phyloP scores from a whole-genome alignment of 805 yeast species.

The Phaffomyces antillensis region DNA sequence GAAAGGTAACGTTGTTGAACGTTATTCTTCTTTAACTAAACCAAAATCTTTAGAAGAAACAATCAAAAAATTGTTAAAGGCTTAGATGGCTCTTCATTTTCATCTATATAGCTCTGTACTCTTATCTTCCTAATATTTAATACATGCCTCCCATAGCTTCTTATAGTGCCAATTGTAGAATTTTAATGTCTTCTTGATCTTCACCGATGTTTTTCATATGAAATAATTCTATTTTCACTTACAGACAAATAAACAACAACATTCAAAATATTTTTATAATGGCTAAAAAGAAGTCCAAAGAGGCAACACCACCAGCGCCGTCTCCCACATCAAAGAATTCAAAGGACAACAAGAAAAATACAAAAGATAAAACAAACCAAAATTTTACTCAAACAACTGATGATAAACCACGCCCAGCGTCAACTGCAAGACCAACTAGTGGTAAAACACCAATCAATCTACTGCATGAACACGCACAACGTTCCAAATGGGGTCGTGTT shows the following conservation, averaged over 20 bases:
- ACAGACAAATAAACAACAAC: neutral
- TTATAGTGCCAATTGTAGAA: too few relatives aligned
- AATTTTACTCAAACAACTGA: neutral
- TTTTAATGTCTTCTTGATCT: too few relatives aligned
- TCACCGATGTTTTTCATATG: neutral
- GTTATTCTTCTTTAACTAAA: constrained; percentile 61
- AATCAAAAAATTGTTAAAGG: constrained; percentile 49
- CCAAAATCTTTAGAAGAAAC: constrained; percentile 55
- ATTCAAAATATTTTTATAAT: neutral
- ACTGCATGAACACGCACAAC: constrained; percentile 81
- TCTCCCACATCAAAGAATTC: neutral
- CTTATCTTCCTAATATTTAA: neutral
- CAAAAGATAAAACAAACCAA: neutral
- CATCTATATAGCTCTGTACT: neutral
- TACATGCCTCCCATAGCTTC: neutral
- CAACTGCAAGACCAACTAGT: constrained; percentile 20
- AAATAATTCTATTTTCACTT: neutral
- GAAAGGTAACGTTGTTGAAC: constrained; percentile 54
- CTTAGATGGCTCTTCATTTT: constrained; percentile 3
- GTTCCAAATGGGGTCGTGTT: constrained; percentile 83
- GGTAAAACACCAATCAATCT: constrained; percentile 88
- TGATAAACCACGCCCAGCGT: constrained; percentile 6
- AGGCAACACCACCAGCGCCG: neutral
- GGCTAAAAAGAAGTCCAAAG: constrained; percentile 4
- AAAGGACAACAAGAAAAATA: neutral